Evolutionary conservation across 768 basidiomycete genomes (phyloP), one percentile per base, ranked within the genome.

Genomic region (Fomitopsis serialis): DNA sequence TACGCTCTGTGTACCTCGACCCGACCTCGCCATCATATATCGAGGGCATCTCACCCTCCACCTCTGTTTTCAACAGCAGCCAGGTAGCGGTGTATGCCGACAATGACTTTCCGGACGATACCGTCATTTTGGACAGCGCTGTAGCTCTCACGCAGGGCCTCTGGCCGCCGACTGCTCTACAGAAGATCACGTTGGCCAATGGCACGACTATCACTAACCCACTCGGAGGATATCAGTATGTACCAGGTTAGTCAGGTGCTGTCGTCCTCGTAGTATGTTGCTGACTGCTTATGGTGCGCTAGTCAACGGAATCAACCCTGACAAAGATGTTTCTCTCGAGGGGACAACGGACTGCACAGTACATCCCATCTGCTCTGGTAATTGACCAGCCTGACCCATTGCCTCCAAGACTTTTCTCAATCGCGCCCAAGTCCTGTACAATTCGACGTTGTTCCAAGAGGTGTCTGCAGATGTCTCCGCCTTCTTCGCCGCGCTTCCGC

Each of bases 71-170:
- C 61, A 54, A 73, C 43, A 66, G 67, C 46, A 64, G 61, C 48
- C 72, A 78, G 61, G 69, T 79, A 54, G 61, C 63, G 27, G 74
- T 82, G 48, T 78, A 76, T 17, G 87, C 88, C 1, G 87, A 89
- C 65, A 40, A 45, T 17, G 79, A 78, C 24, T 84, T 84, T 5
- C 85, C 80, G n/a, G 87, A 89, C 67, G 79, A 77, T 15, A 79
- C 74, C 29, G 82, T 85, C n/a, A 82, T 84, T 37, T 74, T 75
- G 56, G 80, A 87, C 60, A 83, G 84, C 4, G 83, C 86, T 11
- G 69, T 79, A 23, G 84, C 88, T 0, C 66, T 89, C 48, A 66
- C 84, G 12, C 89, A 90, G 65, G 88, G 87, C 13, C 63, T 90
- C 43, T 85, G 78, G 70, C 87, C 86, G 2, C 67, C 71, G 2